Conservation (phyloP, 352 stramenopile genomes). For the Phytopythium vexans region DNA sequence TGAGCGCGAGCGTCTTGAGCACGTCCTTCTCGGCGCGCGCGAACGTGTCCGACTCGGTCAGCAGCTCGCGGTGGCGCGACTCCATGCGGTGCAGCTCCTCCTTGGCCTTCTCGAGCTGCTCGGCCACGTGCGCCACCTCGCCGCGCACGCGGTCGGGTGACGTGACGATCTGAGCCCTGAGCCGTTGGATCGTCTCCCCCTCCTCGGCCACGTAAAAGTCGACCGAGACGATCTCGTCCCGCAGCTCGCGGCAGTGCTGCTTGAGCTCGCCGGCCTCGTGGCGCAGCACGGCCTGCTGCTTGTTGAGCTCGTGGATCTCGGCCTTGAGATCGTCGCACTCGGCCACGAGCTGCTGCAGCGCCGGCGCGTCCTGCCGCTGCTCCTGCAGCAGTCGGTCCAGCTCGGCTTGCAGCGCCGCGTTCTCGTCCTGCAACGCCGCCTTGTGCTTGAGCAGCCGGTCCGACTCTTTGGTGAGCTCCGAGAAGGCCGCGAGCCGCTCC, state of each 20-base stretch:
- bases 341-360: constrained; percentile 53
- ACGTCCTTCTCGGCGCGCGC: constrained; percentile 68
- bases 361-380: constrained; percentile 50
- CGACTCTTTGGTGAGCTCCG: constrained; percentile 73
- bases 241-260: constrained; percentile 67
- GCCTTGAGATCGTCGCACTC: constrained; percentile 84
- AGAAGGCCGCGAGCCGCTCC: constrained; percentile 87
- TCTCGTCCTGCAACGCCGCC: constrained; percentile 55
- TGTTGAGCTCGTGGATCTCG: constrained; percentile 91
- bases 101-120: constrained; percentile 68
- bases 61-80: constrained; percentile 48
- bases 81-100: constrained; percentile 66
- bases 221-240: constrained; percentile 65
- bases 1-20: constrained; percentile 51
- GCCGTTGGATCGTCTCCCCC: constrained; percentile 69
- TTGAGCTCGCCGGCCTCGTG: constrained; percentile 85
- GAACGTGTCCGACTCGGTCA: constrained; percentile 66
- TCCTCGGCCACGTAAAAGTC: constrained; percentile 85
- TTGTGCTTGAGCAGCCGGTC: constrained; percentile 49
- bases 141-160: constrained; percentile 85
- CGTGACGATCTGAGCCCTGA: constrained; percentile 88
- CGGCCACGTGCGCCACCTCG: constrained; percentile 53
- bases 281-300: constrained; percentile 82
- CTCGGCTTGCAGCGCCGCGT: constrained; percentile 54
- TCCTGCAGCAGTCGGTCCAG: constrained; percentile 58